phyloP scores from a whole-genome alignment of 495 filamentous ascomycete species.

The Hypoxylon rickii region DNA sequence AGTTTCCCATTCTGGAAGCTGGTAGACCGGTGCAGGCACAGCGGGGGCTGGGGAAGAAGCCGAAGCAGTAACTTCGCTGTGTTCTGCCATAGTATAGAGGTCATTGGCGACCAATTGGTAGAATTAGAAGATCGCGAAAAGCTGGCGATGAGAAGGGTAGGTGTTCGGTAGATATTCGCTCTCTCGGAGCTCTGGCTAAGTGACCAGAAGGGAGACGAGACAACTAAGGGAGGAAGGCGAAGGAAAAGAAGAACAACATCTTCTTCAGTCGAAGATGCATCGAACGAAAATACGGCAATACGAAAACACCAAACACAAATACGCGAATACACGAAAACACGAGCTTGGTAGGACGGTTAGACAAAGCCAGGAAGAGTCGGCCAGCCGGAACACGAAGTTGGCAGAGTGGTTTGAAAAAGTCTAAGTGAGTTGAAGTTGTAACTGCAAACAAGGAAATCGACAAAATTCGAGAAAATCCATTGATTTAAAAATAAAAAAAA shows the following conservation, averaged over 20 bases:
- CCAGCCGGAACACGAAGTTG: too few relatives aligned
- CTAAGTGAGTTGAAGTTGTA: too few relatives aligned
- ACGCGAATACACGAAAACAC: neutral
- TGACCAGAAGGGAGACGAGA: neutral
- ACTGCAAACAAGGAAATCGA: too few relatives aligned
- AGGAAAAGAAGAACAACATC: slow-evolving; percentile 24
- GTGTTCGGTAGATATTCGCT: neutral
- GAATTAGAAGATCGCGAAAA: neutral
- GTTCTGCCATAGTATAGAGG: slow-evolving; percentile 16
- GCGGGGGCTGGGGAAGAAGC: neutral
- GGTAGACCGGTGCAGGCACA: slow-evolving; percentile 12
- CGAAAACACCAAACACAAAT: neutral
- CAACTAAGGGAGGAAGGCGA: slow-evolving; percentile 11
- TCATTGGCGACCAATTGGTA: slow-evolving; percentile 4
- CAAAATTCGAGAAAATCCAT: too few relatives aligned
- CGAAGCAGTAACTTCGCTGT: slow-evolving; percentile 5
- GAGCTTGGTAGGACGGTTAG: too few relatives aligned
- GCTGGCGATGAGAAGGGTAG: too few relatives aligned
- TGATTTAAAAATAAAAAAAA: too few relatives aligned
- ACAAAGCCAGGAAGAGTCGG: too few relatives aligned
- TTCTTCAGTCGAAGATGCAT: slow-evolving; percentile 11
- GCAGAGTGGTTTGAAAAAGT: too few relatives aligned
- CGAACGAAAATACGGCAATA: neutral
- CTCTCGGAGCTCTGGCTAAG: neutral
- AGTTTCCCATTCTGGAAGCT: slow-evolving; percentile 48